These are phyloP conservation scores for Paratrimastix pyriformis DNA, from an alignment of 78 protist species.

Conservation along the genomic window DNA sequence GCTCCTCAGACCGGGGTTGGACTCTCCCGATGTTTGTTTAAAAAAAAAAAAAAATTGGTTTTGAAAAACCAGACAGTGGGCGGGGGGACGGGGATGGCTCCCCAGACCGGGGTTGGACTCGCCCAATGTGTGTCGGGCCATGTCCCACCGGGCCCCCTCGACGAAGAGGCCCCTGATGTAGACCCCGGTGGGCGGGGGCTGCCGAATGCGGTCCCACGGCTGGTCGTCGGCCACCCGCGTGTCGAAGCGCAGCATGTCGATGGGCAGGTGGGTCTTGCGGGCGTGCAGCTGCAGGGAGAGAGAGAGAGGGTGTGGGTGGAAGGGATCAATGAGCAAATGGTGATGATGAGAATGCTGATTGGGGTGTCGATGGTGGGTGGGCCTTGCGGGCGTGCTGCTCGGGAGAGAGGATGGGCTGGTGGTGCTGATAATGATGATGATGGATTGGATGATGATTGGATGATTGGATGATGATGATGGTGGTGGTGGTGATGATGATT, in stretches of 20 bases:
- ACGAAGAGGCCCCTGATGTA: slow-evolving; percentile 48
- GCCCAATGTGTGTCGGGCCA: not conserved
- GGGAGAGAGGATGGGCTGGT: too few relatives aligned
- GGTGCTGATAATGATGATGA: too few relatives aligned
- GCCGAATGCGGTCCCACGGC: not conserved
- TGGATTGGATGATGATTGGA: too few relatives aligned
- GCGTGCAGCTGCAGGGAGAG: slow-evolving; percentile 43
- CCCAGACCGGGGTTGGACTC: not conserved
- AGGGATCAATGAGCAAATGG: too few relatives aligned
- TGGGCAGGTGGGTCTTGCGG: slow-evolving; percentile 29
- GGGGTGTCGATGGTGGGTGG: too few relatives aligned
- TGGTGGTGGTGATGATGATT: too few relatives aligned
- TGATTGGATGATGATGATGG: too few relatives aligned
- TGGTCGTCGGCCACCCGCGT: not conserved
- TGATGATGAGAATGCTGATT: too few relatives aligned
- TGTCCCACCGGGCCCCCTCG: slow-evolving; percentile 62
- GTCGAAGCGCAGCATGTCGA: slow-evolving; percentile 39
- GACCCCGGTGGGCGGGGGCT: slow-evolving; percentile 23
- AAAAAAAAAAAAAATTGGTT: too few relatives aligned
- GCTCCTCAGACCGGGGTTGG: not conserved
- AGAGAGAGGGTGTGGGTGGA: too few relatives aligned
- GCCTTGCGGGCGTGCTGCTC: too few relatives aligned
- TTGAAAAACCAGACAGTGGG: not conserved
- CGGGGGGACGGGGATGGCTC: not conserved
- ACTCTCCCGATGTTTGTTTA: not conserved